phyloP scores from a whole-genome alignment of 2,329 filamentous ascomycete species.

The Nemania abortiva region DNA sequence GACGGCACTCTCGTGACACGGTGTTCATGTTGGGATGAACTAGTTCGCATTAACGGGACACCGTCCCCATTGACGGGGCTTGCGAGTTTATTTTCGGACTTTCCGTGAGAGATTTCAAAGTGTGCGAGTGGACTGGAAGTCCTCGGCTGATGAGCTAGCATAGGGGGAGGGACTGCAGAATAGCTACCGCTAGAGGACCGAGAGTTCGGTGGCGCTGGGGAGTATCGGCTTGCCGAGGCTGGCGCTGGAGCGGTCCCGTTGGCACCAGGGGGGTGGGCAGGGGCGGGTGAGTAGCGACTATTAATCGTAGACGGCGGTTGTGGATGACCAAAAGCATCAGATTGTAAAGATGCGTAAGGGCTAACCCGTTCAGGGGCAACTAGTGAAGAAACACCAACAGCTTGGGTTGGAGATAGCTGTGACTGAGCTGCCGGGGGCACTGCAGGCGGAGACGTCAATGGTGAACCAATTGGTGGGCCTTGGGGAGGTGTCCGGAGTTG shows the following conservation, averaged over 20 bases:
- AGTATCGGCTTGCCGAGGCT: slow-evolving; percentile 65
- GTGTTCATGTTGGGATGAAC: slow-evolving; percentile 66
- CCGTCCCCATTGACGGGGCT: slow-evolving; percentile 55
- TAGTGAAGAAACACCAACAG: slow-evolving; percentile 55
- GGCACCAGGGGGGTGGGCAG: slow-evolving; percentile 55
- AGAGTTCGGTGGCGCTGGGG: slow-evolving; percentile 59
- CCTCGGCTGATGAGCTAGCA: slow-evolving; percentile 70
- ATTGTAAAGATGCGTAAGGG: slow-evolving; percentile 64
- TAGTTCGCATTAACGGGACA: slow-evolving; percentile 61
- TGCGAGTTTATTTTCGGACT: slow-evolving; percentile 49
- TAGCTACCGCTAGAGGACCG: slow-evolving; percentile 59
- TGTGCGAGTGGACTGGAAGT: slow-evolving; percentile 76
- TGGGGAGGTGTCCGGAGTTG: slow-evolving; percentile 52
- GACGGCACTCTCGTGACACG: slow-evolving; percentile 67
- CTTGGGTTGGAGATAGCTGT: slow-evolving; percentile 43
- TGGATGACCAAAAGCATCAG: slow-evolving; percentile 50
- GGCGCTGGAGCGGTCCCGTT: slow-evolving; percentile 56
- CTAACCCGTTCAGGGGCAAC: slow-evolving; percentile 65
- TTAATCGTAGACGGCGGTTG: slow-evolving; percentile 51
- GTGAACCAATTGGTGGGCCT: slow-evolving; percentile 43
- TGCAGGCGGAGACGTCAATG: slow-evolving; percentile 42
- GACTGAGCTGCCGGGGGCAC: slow-evolving; percentile 38
- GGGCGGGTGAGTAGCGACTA: slow-evolving; percentile 73
- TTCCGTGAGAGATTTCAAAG: slow-evolving; percentile 66
- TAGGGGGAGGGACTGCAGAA: slow-evolving; percentile 57